Evolutionary conservation across 352 stramenopile species (phyloP).

Genomic region (Pelagophyceae sp.): DNA sequence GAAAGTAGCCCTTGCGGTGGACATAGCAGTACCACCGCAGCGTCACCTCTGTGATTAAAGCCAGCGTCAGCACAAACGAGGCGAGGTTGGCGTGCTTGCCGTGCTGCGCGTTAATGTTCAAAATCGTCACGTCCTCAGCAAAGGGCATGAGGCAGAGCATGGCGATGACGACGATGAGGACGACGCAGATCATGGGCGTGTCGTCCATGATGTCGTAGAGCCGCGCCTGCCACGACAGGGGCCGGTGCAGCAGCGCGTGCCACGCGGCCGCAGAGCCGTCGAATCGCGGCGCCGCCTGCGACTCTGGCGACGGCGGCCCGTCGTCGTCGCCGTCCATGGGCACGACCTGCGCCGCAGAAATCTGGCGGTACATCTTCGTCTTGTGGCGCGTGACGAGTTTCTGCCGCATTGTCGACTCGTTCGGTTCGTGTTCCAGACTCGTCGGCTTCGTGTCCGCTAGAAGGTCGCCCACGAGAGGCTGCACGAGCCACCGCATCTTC

Average conservation of each 20-base stretch:
- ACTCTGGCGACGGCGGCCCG: neutral
- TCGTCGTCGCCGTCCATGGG: neutral
- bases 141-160: slow-evolving; percentile 16
- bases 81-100: neutral
- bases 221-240: slow-evolving; percentile 16
- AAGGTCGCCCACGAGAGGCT: slow-evolving; percentile 28
- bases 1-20: slow-evolving; percentile 18
- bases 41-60: slow-evolving; percentile 21
- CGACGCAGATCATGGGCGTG: slow-evolving; percentile 15
- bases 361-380: neutral
- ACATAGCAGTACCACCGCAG: slow-evolving; percentile 26
- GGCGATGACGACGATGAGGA: slow-evolving; percentile 27
- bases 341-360: neutral
- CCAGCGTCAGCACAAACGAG: slow-evolving; percentile 9
- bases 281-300: neutral
- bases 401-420: neutral
- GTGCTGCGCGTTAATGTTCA: neutral
- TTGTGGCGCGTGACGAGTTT: no score
- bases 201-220: slow-evolving; percentile 12
- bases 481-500: slow-evolving; percentile 29
- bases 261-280: neutral
- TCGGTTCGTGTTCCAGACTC: neutral
- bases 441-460: neutral
- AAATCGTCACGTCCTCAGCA: neutral
- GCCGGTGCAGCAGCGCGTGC: neutral